phyloP scores from a whole-genome alignment of 2,329 filamentous ascomycete species.

The Colletotrichum somersetense region DNA sequence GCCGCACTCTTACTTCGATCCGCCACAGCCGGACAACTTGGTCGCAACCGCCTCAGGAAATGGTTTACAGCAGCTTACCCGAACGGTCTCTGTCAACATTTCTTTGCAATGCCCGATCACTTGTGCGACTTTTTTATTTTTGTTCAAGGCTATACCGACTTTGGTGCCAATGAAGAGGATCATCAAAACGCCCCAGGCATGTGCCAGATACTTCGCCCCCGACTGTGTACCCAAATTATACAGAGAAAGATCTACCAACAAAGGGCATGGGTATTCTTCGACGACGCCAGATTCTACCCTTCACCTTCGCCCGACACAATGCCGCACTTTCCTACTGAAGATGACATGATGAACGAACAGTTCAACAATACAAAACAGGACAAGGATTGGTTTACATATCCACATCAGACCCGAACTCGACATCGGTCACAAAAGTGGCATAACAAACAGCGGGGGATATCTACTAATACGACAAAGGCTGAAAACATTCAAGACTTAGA shows the following conservation, averaged over 20 bases:
- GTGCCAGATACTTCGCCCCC: neutral
- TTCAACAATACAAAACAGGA: neutral
- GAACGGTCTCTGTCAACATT: too few relatives aligned
- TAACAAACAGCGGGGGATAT: neutral
- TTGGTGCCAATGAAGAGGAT: neutral
- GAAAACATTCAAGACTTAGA: neutral
- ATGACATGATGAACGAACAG: too few relatives aligned
- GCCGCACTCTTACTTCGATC: neutral
- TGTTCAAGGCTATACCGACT: neutral
- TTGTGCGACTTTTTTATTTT: neutral
- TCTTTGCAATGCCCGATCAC: too few relatives aligned
- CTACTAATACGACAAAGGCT: neutral
- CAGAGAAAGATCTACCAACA: neutral
- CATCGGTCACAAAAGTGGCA: slow-evolving; percentile 6
- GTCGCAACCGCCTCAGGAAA: neutral
- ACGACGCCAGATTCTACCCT: slow-evolving; percentile 5
- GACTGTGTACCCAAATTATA: neutral
- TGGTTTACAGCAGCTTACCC: neutral
- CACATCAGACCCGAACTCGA: neutral
- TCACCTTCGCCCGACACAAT: neutral
- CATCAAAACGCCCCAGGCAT: neutral
- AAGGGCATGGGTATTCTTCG: neutral
- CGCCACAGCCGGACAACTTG: neutral
- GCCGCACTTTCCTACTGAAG: too few relatives aligned
- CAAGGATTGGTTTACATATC: neutral